Conservation (phyloP, 345 rosid species). For the Toxicodendron radicans region DNA sequence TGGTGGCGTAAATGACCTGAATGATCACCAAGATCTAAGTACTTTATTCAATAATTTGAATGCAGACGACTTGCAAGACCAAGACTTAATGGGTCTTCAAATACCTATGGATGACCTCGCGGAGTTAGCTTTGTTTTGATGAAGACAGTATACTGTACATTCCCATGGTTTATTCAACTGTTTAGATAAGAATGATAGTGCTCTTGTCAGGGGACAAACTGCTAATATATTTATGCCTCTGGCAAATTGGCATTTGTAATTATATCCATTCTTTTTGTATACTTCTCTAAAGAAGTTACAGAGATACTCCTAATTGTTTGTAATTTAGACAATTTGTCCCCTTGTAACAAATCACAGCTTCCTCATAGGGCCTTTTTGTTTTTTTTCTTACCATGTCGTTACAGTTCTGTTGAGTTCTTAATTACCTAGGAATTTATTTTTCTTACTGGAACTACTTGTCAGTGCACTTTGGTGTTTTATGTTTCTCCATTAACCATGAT, state of each 20-base stretch:
- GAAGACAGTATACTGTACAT: slow-evolving; percentile 36
- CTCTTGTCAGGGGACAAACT: slow-evolving; percentile 23
- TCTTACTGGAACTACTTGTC: neutral
- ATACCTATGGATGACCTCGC: slow-evolving; percentile 69
- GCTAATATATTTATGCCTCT: slow-evolving; percentile 29
- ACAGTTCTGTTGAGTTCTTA: neutral
- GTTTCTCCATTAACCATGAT: neutral
- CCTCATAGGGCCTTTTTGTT: slow-evolving; percentile 21
- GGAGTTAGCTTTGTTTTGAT: slow-evolving; percentile 36
- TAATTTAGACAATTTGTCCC: slow-evolving; percentile 11
- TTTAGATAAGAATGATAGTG: slow-evolving; percentile 26
- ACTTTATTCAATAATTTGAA: slow-evolving; percentile 40
- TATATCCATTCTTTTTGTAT: slow-evolving; percentile 43
- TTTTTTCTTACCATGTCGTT: neutral
- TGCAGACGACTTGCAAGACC: slow-evolving; percentile 50
- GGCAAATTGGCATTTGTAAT: slow-evolving; percentile 37
- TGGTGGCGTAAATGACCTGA: slow-evolving; percentile 27
- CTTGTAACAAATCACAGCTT: slow-evolving; percentile 21
- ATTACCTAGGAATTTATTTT: neutral
- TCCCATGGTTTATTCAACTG: slow-evolving; percentile 31
- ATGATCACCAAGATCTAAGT: slow-evolving; percentile 35
- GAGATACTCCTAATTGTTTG: slow-evolving; percentile 29
- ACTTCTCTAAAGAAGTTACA: slow-evolving; percentile 25
- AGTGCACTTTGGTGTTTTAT: neutral
- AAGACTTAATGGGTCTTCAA: slow-evolving; percentile 42